phyloP scores from a whole-genome alignment of 2,329 filamentous ascomycete species.

The Ophiostoma quercus region DNA sequence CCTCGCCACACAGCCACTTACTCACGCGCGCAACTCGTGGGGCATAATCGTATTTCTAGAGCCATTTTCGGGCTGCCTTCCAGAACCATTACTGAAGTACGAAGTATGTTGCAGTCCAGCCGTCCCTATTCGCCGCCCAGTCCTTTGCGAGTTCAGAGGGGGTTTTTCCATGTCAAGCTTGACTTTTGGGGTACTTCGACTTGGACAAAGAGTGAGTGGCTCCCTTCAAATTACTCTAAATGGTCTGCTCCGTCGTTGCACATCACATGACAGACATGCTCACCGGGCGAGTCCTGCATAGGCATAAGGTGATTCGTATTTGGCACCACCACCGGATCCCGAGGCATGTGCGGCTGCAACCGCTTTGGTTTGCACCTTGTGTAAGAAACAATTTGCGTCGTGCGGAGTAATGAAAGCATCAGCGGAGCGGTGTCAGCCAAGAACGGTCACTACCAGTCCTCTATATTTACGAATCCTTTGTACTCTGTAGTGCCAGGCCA shows the following conservation, averaged over 20 bases:
- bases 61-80: background rate
- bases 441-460: background rate
- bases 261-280: background rate
- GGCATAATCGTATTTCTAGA: no score
- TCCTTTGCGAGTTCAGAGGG: no score
- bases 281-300: background rate
- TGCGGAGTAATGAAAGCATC: background rate
- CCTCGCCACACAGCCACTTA: background rate
- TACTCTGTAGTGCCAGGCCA: background rate
- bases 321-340: background rate
- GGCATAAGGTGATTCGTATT: background rate
- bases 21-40: no score
- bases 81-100: background rate
- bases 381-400: background rate
- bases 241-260: background rate
- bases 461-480: conserved; percentile 1
- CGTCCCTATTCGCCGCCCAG: no score
- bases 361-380: background rate
- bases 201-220: background rate
- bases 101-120: no score
- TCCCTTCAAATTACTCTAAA: background rate
- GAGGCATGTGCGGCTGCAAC: conserved; percentile 7
- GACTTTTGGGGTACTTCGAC: background rate
- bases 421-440: background rate
- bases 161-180: background rate